Evolutionary conservation across 768 basidiomycete genomes (phyloP), one percentile per base, ranked within the genome.

Genomic region (Russula sp.): DNA sequence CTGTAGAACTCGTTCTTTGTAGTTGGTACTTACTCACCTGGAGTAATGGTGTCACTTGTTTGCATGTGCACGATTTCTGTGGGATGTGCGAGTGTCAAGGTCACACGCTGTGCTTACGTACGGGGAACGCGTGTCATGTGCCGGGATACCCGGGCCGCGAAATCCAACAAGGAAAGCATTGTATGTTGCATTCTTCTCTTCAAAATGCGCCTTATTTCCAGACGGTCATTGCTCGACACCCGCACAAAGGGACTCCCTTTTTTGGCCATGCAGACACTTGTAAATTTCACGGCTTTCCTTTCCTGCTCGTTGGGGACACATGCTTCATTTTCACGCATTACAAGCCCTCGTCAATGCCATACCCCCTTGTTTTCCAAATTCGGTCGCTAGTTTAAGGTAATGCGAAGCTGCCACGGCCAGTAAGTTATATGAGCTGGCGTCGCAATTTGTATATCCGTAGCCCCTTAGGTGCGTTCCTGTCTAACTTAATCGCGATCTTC

Each of bases 191-290:
- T 40, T 40, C 38, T 40, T 40, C 38, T 40, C 16, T 48, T 48
- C n/a, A 11, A 48, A 22, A 48, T 0, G 22, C 22, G n/a, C 32
- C 20, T 34, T 34, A 11, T 28, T 18, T 52, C 28, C 18, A 26
- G 51, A 11, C 5, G 16, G 16, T 10, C 16, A 18, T 28, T 5
- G 8, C 16, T 22, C 11, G n/a, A 46, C 20, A 3, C 16, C 36
- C 44, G 22, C 55, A 62, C 56, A 56, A 62, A 56, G 61, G 54
- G 46, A 56, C 26, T 56, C 11, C 54, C 54, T 18, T 50, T 62
- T 49, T 18, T 20, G 32, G 61, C 5, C 24, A 3, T 20, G 8
- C 20, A 10, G 42, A 44, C 18, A 44, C 42, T 44, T 44, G 18
- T 20, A 44, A 20, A 44, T n/a, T 44, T 0, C 42, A 44, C 20